A percentile compares a stretch with the other conserved stretches of the same genome.
These are phyloP conservation scores for Blakeslea trispora DNA, from an alignment of 371 early-diverging fungal species.

Conservation along the genomic window DNA sequence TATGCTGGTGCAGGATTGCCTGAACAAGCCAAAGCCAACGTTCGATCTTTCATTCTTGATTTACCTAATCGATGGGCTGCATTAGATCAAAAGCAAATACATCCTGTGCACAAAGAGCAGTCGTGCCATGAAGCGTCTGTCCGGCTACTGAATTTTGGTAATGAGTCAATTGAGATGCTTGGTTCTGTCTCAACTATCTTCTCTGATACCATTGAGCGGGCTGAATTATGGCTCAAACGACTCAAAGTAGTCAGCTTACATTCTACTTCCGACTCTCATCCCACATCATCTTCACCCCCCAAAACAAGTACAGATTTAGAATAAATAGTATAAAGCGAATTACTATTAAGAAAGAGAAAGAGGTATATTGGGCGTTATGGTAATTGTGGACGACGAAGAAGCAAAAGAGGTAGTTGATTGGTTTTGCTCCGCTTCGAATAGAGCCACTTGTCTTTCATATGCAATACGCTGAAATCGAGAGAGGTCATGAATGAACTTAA, in stretches of 20 bases:
- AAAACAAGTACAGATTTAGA: too few species aligned
- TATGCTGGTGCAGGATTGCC: constrained; percentile 85
- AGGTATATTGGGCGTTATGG: too few species aligned
- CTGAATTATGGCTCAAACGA: constrained; percentile 76
- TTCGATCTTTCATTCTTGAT: constrained; percentile 81
- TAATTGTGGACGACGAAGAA: too few species aligned
- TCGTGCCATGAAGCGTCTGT: constrained; percentile 54
- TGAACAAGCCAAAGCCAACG: constrained; percentile 73
- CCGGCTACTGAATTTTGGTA: constrained; percentile 66
- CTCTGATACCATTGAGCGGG: constrained; percentile 74
- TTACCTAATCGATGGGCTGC: constrained; percentile 78
- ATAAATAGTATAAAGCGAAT: too few species aligned
- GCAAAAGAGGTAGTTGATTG: too few species aligned
- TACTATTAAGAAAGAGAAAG: too few species aligned
- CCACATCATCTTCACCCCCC: too few species aligned
- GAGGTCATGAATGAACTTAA: constrained; percentile 42
- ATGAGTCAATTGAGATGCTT: constrained; percentile 84
- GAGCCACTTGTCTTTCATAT: constrained; percentile 38
- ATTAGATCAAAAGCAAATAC: constrained; percentile 36
- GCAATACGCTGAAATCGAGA: constrained; percentile 49
- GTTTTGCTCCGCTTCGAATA: not conserved
- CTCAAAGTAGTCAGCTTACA: constrained; percentile 58
- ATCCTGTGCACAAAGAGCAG: too few species aligned
- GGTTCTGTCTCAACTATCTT: constrained; percentile 79
- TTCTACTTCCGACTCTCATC: too few species aligned